Conservation (phyloP, 441 rosid genomes). For the Sinapis alba region DNA sequence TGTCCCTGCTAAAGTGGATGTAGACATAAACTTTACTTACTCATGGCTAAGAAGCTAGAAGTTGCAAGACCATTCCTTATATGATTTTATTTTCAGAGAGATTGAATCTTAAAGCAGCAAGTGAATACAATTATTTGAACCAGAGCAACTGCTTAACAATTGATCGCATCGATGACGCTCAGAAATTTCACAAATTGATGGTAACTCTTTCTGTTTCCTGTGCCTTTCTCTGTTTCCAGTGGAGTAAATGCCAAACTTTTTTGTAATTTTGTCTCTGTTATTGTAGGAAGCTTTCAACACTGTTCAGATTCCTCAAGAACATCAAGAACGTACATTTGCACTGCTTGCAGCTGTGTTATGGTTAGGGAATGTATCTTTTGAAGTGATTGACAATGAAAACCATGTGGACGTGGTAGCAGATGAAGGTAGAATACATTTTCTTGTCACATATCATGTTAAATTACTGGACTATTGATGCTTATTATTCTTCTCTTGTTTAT, state of each 20-base stretch:
- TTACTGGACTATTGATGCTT: slow-evolving; percentile 16
- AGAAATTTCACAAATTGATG: slow-evolving; percentile 60
- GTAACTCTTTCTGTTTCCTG: slow-evolving; percentile 43
- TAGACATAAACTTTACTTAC: neutral
- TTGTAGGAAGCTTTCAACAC: slow-evolving; percentile 72
- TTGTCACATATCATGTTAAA: neutral
- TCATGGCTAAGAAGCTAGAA: slow-evolving; percentile 3
- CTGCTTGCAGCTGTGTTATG: slow-evolving; percentile 79
- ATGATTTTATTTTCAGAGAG: slow-evolving; percentile 55
- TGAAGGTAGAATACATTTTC: slow-evolving; percentile 18
- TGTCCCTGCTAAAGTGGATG: neutral
- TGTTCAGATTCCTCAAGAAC: slow-evolving; percentile 61
- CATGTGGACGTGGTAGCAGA: slow-evolving; percentile 66
- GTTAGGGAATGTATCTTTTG: slow-evolving; percentile 82
- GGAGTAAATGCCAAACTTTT: neutral
- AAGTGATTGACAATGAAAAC: slow-evolving; percentile 68
- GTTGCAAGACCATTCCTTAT: slow-evolving; percentile 44
- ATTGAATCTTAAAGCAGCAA: slow-evolving; percentile 71
- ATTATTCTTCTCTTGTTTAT: slow-evolving; percentile 31
- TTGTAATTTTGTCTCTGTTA: neutral
- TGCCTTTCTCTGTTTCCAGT: slow-evolving; percentile 5
- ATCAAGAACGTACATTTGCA: slow-evolving; percentile 71
- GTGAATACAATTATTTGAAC: slow-evolving; percentile 73
- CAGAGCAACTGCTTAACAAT: slow-evolving; percentile 78
- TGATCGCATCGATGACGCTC: slow-evolving; percentile 72